These are phyloP conservation scores for Phaeosphaeriaceae sp. DNA, from an alignment of 2,329 filamentous ascomycete species.

Conservation along the genomic window DNA sequence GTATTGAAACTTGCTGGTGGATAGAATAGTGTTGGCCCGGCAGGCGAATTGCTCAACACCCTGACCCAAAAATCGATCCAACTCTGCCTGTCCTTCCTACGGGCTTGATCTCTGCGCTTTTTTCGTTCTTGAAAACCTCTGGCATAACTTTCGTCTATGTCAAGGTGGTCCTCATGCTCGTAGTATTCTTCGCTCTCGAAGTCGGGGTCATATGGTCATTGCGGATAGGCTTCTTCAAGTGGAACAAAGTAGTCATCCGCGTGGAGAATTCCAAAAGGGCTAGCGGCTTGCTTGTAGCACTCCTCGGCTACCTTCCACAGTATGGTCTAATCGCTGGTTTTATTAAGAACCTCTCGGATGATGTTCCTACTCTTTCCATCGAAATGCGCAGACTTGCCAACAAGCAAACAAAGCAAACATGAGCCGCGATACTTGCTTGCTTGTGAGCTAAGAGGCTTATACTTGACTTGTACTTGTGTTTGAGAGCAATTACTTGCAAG, in stretches of 20 bases:
- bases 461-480: too few relatives aligned
- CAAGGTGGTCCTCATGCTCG: constrained; percentile 17
- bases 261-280: constrained; percentile 11
- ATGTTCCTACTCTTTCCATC: background rate
- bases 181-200: constrained; percentile 16
- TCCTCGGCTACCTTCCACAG: constrained; percentile 22
- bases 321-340: constrained; percentile 1
- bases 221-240: constrained; percentile 9
- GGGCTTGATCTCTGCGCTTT: constrained; percentile 4
- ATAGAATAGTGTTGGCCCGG: constrained; percentile 13
- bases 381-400: too few relatives aligned
- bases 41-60: constrained; percentile 6
- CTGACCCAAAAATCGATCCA: constrained; percentile 11
- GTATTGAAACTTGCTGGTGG: constrained; percentile 1
- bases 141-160: constrained; percentile 2
- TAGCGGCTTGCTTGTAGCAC: constrained; percentile 20
- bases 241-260: constrained; percentile 14
- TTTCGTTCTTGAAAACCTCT: constrained; percentile 1
- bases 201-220: constrained; percentile 15
- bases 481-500: too few relatives aligned
- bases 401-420: too few relatives aligned
- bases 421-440: too few relatives aligned
- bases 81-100: constrained; percentile 1
- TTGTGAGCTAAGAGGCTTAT: too few relatives aligned
- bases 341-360: constrained; percentile 4